These are phyloP conservation scores for Wickerhamomyces hampshirensis DNA, from an alignment of 805 yeast species.

Conservation along the genomic window DNA sequence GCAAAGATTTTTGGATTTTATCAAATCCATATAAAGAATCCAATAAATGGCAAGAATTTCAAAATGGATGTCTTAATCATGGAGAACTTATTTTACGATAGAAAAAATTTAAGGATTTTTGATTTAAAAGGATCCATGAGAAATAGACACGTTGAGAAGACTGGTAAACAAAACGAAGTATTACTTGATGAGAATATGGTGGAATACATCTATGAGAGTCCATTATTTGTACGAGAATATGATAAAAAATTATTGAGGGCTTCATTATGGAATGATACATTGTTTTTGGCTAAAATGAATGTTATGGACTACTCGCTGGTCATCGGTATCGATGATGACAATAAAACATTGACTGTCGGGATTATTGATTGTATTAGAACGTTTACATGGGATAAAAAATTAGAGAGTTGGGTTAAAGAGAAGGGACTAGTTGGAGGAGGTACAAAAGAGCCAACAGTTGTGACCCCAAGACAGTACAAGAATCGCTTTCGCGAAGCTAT, in stretches of 20 bases:
- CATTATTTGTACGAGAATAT: conserved; percentile 88
- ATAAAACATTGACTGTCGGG: conserved; percentile 78
- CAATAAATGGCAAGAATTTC: conserved; percentile 67
- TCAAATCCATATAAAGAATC: conserved; percentile 83
- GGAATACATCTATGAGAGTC: conserved; percentile 94
- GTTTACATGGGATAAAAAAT: conserved; percentile 97
- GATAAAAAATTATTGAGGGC: conserved; percentile 83
- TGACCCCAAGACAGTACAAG: conserved; percentile 94
- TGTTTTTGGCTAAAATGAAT: conserved; percentile 92
- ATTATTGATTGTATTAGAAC: conserved; percentile 92
- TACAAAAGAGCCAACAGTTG: conserved; percentile 92
- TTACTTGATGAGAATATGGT: conserved; percentile 96
- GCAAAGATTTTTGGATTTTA: conserved; percentile 95
- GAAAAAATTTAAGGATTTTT: conserved; percentile 78
- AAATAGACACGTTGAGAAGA: conserved; percentile 92
- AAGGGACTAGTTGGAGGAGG: conserved; percentile 84
- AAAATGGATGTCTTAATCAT: conserved; percentile 89
- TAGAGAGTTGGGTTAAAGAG: conserved; percentile 98
- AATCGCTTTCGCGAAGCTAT: conserved; percentile 94
- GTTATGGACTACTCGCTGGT: conserved; percentile 98
- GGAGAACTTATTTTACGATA: conserved; percentile 90
- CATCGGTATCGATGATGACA: conserved; percentile 76
- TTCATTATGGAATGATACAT: conserved; percentile 90
- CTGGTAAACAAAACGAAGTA: conserved; percentile 94
- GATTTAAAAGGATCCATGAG: conserved; percentile 98